Percentiles rank a stretch among this genome's conserved stretches.
These are phyloP conservation scores for Plasmodium blacklocki DNA, from an alignment of 169 alveolate species.

Conservation along the genomic window DNA sequence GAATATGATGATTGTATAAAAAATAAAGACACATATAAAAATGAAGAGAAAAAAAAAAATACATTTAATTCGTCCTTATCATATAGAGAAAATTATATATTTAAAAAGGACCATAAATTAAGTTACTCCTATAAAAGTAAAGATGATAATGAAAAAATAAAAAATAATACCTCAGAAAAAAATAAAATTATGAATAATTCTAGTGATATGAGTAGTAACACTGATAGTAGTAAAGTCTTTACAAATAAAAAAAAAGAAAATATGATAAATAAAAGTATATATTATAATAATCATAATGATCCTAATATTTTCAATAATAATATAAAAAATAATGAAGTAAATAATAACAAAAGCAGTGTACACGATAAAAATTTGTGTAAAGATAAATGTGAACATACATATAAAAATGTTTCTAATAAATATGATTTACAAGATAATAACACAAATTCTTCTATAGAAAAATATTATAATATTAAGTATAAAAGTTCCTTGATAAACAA, in stretches of 20 bases:
- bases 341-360: neutral
- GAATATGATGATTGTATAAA: slow-evolving; percentile 57
- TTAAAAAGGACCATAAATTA: no score
- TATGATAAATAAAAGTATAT: no score
- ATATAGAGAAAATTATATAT: slow-evolving; percentile 6
- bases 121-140: no score
- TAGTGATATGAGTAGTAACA: no score
- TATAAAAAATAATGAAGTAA: neutral
- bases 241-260: no score
- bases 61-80: slow-evolving; percentile 30
- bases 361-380: neutral
- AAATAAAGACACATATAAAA: slow-evolving; percentile 10
- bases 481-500: neutral
- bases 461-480: neutral
- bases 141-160: no score
- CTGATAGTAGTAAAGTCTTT: no score
- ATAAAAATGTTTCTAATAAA: neutral
- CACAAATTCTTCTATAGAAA: slow-evolving; percentile 13
- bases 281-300: no score
- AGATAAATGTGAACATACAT: neutral
- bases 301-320: no score
- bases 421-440: slow-evolving; percentile 15
- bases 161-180: no score
- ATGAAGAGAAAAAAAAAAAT: slow-evolving; percentile 11
- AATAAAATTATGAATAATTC: no score